phyloP scores from a whole-genome alignment of 345 rosid species.

The Gossypium raimondii region DNA sequence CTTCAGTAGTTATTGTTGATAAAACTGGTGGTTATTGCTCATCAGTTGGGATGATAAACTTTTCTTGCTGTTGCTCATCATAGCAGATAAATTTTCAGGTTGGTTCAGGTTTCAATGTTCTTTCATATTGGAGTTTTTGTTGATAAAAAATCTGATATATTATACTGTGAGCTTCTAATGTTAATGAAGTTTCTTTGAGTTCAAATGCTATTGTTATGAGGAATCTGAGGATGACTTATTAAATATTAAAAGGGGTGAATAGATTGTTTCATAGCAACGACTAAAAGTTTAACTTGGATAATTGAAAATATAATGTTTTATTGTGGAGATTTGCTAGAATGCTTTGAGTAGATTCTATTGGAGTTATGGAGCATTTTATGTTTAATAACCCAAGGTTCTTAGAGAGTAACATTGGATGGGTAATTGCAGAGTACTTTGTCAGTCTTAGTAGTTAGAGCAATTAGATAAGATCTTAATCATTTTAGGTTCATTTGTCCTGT shows the following conservation, averaged over 20 bases:
- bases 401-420: background rate
- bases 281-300: background rate
- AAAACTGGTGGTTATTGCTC: too few relatives aligned
- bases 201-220: background rate
- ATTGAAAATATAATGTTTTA: background rate
- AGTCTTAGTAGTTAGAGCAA: background rate
- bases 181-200: conserved; percentile 2
- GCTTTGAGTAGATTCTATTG: background rate
- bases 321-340: background rate
- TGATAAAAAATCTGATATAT: too few relatives aligned
- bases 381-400: background rate
- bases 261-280: background rate
- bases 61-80: too few relatives aligned
- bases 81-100: background rate
- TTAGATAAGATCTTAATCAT: background rate
- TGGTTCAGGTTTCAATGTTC: background rate
- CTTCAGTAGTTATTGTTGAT: background rate
- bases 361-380: background rate
- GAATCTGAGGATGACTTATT: background rate
- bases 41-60: too few relatives aligned
- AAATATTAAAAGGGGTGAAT: background rate
- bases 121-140: too few relatives aligned
- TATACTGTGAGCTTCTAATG: background rate
- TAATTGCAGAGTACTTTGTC: background rate
- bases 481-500: background rate